Conservation (phyloP, 306 rosid species). For the Calophaca sinica region DNA sequence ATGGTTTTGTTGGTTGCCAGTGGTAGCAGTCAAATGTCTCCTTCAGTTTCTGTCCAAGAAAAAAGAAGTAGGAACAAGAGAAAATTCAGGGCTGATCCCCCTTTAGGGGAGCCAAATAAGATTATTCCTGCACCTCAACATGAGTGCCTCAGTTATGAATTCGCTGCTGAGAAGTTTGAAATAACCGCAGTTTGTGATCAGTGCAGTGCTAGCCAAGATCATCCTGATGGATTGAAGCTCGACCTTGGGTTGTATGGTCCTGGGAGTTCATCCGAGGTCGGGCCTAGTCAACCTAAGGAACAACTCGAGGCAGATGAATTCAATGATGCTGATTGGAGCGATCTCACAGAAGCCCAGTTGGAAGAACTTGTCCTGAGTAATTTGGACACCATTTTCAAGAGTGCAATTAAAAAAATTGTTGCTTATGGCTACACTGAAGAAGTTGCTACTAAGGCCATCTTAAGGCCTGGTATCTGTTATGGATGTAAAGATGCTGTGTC, state of each 20-base stretch:
- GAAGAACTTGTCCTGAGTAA: slow-evolving; percentile 80
- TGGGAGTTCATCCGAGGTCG: slow-evolving; percentile 55
- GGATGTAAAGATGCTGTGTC: slow-evolving; percentile 81
- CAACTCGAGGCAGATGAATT: slow-evolving; percentile 65
- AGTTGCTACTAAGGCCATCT: slow-evolving; percentile 70
- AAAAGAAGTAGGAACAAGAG: slow-evolving; percentile 89
- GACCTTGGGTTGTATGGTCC: slow-evolving; percentile 74
- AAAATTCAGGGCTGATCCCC: slow-evolving; percentile 86
- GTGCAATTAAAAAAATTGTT: slow-evolving; percentile 72
- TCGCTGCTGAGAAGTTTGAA: slow-evolving; percentile 78
- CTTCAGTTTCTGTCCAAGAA: slow-evolving; percentile 68
- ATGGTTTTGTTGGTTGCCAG: slow-evolving; percentile 79
- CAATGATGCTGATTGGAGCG: slow-evolving; percentile 81
- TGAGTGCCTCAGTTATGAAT: slow-evolving; percentile 72
- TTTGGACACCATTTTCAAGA: slow-evolving; percentile 72
- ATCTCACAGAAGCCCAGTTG: slow-evolving; percentile 75
- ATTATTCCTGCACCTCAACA: slow-evolving; percentile 59
- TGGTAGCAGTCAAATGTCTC: slow-evolving; percentile 58
- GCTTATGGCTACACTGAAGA: slow-evolving; percentile 76
- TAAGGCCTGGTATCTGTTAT: slow-evolving; percentile 80
- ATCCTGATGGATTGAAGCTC: slow-evolving; percentile 75
- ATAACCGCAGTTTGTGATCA: slow-evolving; percentile 61
- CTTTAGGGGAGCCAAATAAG: slow-evolving; percentile 65
- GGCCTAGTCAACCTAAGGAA: slow-evolving; percentile 62
- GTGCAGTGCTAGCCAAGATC: slow-evolving; percentile 60